These are phyloP conservation scores for Spongiforma sp. DNA, from an alignment of 1,284 basidiomycete species.

Conservation along the genomic window DNA sequence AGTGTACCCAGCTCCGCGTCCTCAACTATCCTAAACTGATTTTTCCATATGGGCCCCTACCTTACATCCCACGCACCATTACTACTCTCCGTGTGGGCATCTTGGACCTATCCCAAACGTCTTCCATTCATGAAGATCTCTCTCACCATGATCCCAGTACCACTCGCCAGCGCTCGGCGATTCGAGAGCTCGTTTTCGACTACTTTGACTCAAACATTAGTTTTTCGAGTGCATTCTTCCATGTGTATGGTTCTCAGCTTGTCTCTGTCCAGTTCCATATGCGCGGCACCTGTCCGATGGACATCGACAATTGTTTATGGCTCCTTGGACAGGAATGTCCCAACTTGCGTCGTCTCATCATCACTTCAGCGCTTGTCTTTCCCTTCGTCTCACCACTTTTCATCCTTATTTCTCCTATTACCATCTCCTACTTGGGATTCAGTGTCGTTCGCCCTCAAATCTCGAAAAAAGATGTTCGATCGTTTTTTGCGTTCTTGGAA, in stretches of 20 bases:
- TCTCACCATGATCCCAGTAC: not conserved
- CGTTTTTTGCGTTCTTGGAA: not conserved
- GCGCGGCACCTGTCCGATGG: not conserved
- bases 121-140: not conserved
- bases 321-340: slow-evolving; percentile 24
- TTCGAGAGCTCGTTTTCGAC: slow-evolving; percentile 26
- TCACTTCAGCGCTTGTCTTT: too few species aligned
- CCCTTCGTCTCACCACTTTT: too few species aligned
- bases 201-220: not conserved
- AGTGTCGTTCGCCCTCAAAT: not conserved
- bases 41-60: slow-evolving; percentile 14
- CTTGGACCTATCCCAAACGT: not conserved
- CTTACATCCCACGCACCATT: slow-evolving; percentile 21
- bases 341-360: slow-evolving; percentile 23
- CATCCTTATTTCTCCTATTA: not conserved
- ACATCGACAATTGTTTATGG: slow-evolving; percentile 1
- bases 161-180: slow-evolving; percentile 8
- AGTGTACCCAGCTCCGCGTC: slow-evolving; percentile 26
- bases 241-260: slow-evolving; percentile 20
- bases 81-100: slow-evolving; percentile 18
- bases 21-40: slow-evolving; percentile 15
- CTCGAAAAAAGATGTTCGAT: not conserved
- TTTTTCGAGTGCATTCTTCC: slow-evolving; percentile 18
- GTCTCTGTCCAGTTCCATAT: slow-evolving; percentile 19
- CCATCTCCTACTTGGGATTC: not conserved